Percentiles rank a stretch among this genome's conserved stretches.
Evolutionary conservation across 306 rosid species (phyloP).

Genomic region (Cercis canadensis): DNA sequence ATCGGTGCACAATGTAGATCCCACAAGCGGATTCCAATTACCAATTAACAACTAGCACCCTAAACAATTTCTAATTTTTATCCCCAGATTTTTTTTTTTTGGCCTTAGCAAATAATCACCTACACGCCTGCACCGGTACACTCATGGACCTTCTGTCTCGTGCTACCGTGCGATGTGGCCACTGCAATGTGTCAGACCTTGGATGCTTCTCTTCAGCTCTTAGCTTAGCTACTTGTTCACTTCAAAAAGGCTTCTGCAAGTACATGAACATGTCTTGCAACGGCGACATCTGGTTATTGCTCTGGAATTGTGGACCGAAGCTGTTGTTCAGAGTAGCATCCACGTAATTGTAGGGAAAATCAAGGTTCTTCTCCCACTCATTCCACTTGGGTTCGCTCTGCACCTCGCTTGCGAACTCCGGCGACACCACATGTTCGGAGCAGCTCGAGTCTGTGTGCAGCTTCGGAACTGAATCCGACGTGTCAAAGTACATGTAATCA

Average conservation of each 20-base stretch:
- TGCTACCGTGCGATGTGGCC: slow-evolving; percentile 58
- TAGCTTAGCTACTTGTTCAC: neutral
- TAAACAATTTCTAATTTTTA: too few relatives aligned
- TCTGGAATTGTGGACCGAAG: slow-evolving; percentile 59
- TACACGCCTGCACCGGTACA: slow-evolving; percentile 48
- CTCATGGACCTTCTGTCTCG: slow-evolving; percentile 85
- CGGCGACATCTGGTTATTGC: slow-evolving; percentile 74
- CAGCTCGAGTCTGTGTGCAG: slow-evolving; percentile 94
- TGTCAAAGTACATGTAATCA: slow-evolving; percentile 65
- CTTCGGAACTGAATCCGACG: slow-evolving; percentile 81
- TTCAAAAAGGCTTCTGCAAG: slow-evolving; percentile 59
- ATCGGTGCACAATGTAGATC: slow-evolving; percentile 13
- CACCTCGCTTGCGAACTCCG: slow-evolving; percentile 86
- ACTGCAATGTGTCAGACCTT: neutral
- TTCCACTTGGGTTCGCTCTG: slow-evolving; percentile 91
- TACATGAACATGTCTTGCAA: slow-evolving; percentile 87
- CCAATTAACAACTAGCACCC: neutral
- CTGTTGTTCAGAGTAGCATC: slow-evolving; percentile 56
- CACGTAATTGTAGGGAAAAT: slow-evolving; percentile 58
- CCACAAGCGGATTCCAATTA: slow-evolving; percentile 29
- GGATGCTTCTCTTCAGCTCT: neutral
- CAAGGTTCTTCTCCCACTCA: slow-evolving; percentile 76
- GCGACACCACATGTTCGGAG: slow-evolving; percentile 95
- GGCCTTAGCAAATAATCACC: neutral
- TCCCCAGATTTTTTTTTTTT: neutral